Evolutionary conservation across 2,329 filamentous ascomycete genomes (phyloP), one percentile per base, ranked within the genome.

Genomic region (Lecanicillium sp.): DNA sequence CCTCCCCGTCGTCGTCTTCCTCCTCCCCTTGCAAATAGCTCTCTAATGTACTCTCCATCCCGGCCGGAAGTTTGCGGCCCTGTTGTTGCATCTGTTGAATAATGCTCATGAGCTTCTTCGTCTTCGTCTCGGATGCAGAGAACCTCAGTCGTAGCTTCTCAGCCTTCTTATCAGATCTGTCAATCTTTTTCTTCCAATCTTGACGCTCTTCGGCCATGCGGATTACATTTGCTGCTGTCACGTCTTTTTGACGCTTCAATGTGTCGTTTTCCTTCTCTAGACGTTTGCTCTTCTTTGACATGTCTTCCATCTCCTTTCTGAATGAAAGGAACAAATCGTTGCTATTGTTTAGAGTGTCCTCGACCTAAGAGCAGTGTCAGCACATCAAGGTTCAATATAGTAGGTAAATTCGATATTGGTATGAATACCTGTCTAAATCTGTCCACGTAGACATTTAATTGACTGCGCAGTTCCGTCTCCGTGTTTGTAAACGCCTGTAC

Each of bases 251-350:
- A 40, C 90, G 79, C 48, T 87, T 94, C 37, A 95, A 74, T 14
- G 78, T 83, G 51, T 92, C 83, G 53, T 98, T 96, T 56, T 98
- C 92, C 64, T 95, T 95, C 60, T 98, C 92, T 38, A 98, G 70
- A 18, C 88, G 82, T 63, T 95, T 95, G 5, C 90, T 95, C 68
- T 96, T 96, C 68, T 95, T 95, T 1, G 89, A 95, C 89, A 96
- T 96, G 56, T 96, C 92, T 64, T 96, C 92, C 89, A 96, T 96
- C 64, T 96, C 92, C 66, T 95, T 95, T 39, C 90, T 79, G 64
- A 96, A 96, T 1, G 92, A 95, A 49, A 95, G 70, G 62, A 96
- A 96, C 38, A 96, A 70, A 58, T 96, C 92, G 67, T 96, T 96
- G 63, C 87, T 95, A 59, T 95, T 96, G 65, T 95, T 96, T 37